Evolutionary conservation across 2,329 filamentous ascomycete species (phyloP).

Genomic region (Xylaria sp.): DNA sequence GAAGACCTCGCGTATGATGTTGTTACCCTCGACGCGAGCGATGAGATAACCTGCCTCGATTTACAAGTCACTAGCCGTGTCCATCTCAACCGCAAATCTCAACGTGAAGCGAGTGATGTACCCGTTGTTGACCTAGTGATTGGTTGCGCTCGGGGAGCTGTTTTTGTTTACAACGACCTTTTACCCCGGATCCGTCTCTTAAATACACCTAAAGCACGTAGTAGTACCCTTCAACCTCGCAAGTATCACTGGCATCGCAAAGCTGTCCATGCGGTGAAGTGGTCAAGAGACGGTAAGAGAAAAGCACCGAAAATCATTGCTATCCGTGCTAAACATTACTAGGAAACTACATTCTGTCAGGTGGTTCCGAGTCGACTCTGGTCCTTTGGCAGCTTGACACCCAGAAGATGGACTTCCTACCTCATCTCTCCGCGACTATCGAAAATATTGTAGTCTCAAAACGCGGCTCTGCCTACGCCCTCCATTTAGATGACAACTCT

Average conservation of each 20-base stretch:
- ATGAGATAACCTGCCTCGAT: slow-evolving; percentile 72
- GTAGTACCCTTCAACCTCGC: slow-evolving; percentile 61
- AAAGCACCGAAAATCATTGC: not conserved
- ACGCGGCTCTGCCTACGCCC: slow-evolving; percentile 77
- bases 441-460: slow-evolving; percentile 84
- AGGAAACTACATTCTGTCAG: slow-evolving; percentile 94
- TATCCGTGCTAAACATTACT: slow-evolving; percentile 26
- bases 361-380: slow-evolving; percentile 85
- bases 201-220: slow-evolving; percentile 46
- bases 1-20: slow-evolving; percentile 60
- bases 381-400: slow-evolving; percentile 95
- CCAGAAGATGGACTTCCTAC: slow-evolving; percentile 78
- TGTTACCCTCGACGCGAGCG: slow-evolving; percentile 62
- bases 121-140: slow-evolving; percentile 73
- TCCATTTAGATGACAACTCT: slow-evolving; percentile 91
- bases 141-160: slow-evolving; percentile 76
- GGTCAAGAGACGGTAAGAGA: slow-evolving; percentile 82
- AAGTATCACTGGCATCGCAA: slow-evolving; percentile 91
- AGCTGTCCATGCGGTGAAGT: slow-evolving; percentile 83
- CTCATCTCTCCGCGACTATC: slow-evolving; percentile 86
- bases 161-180: slow-evolving; percentile 82
- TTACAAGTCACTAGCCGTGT: slow-evolving; percentile 51
- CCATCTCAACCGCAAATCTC: slow-evolving; percentile 42
- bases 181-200: slow-evolving; percentile 60
- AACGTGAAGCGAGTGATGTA: slow-evolving; percentile 37